phyloP scores from a whole-genome alignment of 23 red algal genomes.

The Cyanidium caldarium region DNA sequence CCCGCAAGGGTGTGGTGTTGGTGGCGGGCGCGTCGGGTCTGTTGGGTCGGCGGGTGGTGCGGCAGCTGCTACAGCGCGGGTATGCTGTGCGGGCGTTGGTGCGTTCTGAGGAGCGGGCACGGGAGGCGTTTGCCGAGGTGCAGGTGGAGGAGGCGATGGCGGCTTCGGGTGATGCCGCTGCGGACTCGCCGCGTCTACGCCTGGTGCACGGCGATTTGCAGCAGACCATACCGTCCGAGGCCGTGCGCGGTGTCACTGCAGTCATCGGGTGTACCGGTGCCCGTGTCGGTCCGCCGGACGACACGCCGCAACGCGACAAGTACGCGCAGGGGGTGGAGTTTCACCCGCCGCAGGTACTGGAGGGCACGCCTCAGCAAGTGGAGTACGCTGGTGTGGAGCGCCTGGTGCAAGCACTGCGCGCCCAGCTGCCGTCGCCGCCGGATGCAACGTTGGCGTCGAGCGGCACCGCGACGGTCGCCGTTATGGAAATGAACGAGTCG shows the following conservation, averaged over 20 bases:
- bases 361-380: slow-evolving; percentile 61
- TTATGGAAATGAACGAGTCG: slow-evolving; percentile 23
- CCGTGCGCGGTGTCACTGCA: slow-evolving; percentile 33
- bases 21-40: slow-evolving; percentile 83
- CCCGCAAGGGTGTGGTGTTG: slow-evolving; percentile 7
- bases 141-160: slow-evolving; percentile 16
- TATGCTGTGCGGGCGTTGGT: slow-evolving; percentile 49
- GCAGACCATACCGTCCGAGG: slow-evolving; percentile 49
- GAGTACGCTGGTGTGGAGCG: slow-evolving; percentile 61
- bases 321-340: slow-evolving; percentile 69
- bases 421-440: background rate
- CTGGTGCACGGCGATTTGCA: slow-evolving; percentile 57
- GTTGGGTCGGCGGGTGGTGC: slow-evolving; percentile 57
- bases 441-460: background rate
- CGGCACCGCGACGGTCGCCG: background rate
- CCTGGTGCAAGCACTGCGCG: slow-evolving; percentile 6
- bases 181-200: slow-evolving; percentile 12
- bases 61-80: slow-evolving; percentile 18
- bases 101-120: slow-evolving; percentile 18
- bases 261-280: slow-evolving; percentile 59
- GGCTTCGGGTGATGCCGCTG: slow-evolving; percentile 5
- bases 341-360: slow-evolving; percentile 42
- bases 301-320: slow-evolving; percentile 40
- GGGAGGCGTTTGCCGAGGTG: slow-evolving; percentile 4
- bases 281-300: slow-evolving; percentile 34